Evolutionary conservation across 176 grass and related monocot species (phyloP).

Genomic region (Eragrostis nindensis): DNA sequence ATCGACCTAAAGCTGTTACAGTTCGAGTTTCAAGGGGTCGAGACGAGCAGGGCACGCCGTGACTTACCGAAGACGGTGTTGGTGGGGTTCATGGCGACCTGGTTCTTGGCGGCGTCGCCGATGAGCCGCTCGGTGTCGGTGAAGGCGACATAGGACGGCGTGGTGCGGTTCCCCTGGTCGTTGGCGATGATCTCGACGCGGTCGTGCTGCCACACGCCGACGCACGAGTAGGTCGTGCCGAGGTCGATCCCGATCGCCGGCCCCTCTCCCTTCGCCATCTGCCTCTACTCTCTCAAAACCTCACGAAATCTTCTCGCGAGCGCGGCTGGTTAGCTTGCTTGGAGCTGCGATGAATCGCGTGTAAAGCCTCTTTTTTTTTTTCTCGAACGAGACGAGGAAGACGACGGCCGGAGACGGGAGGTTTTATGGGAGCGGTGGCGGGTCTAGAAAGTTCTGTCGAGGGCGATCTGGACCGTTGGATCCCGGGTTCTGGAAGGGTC

Average conservation of each 20-base stretch:
- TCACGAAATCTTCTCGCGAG: neutral
- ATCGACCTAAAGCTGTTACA: neutral
- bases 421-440: constrained; percentile 31
- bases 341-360: neutral
- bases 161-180: constrained; percentile 91
- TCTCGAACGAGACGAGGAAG: neutral
- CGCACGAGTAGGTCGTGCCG: constrained; percentile 87
- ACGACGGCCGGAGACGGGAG: neutral
- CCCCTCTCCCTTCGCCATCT: constrained; percentile 73
- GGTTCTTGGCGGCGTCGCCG: constrained; percentile 89
- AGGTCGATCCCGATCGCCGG: constrained; percentile 95
- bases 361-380: neutral
- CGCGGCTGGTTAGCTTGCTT: neutral
- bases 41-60: neutral
- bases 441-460: constrained; percentile 31
- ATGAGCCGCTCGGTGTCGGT: constrained; percentile 87
- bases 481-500: constrained; percentile 48
- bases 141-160: constrained; percentile 84
- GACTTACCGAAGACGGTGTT: constrained; percentile 89
- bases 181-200: constrained; percentile 97
- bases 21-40: neutral
- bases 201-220: constrained; percentile 93
- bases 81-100: constrained; percentile 96
- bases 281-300: neutral
- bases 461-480: constrained; percentile 38